Evolutionary conservation across 352 stramenopile species (phyloP).

Genomic region (Globisporangium parvum): DNA sequence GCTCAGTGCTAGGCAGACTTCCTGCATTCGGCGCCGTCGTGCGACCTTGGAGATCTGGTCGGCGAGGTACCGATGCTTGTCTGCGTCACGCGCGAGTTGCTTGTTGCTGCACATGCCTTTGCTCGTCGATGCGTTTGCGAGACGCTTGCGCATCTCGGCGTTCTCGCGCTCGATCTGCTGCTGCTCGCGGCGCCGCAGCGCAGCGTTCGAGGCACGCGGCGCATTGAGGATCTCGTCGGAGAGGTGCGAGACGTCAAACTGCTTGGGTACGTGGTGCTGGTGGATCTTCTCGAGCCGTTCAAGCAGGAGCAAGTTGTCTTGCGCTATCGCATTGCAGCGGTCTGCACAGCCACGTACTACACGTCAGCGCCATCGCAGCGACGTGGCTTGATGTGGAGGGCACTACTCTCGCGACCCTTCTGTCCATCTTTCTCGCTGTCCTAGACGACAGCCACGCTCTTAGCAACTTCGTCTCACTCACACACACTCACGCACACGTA

Average conservation of each 20-base stretch:
- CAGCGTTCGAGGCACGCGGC: conserved; percentile 28
- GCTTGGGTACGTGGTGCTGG: conserved; percentile 35
- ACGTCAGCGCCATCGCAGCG: background rate
- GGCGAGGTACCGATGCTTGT: conserved; percentile 37
- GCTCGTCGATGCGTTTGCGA: conserved; percentile 17
- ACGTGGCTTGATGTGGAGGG: no score
- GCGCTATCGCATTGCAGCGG: conserved; percentile 34
- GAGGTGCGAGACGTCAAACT: conserved; percentile 59
- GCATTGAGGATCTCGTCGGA: conserved; percentile 32
- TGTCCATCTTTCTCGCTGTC: no score
- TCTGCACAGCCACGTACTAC: conserved; percentile 18
- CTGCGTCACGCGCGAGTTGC: conserved; percentile 38
- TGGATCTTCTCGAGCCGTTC: conserved; percentile 50
- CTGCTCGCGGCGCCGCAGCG: conserved; percentile 26
- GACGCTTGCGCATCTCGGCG: conserved; percentile 28
- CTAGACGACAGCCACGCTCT: background rate
- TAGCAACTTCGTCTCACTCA: background rate
- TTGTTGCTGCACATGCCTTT: conserved; percentile 39
- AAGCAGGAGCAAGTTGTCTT: conserved; percentile 47
- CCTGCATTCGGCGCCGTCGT: conserved; percentile 32
- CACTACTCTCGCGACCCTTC: no score
- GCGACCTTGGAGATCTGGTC: conserved; percentile 54
- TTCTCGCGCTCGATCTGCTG: conserved; percentile 48
- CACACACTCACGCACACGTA: conserved; percentile 5
- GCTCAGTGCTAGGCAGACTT: conserved; percentile 21